Percentiles rank a stretch among this genome's conserved stretches.
These are phyloP conservation scores for Boletus insuetus DNA, from an alignment of 768 basidiomycete species.

Conservation along the genomic window DNA sequence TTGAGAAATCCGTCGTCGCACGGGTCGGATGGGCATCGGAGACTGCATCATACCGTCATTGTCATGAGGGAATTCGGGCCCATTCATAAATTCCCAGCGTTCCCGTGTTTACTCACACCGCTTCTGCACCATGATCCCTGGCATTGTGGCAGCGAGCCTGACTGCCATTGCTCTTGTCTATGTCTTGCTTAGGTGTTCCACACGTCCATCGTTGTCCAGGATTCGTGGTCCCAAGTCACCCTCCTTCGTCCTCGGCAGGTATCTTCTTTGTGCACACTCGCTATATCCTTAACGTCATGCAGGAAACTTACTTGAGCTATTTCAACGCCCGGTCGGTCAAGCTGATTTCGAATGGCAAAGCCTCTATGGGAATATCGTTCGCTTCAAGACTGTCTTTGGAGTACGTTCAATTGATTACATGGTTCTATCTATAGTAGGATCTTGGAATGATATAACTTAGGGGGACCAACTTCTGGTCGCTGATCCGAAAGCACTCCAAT, in stretches of 20 bases:
- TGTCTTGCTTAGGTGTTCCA: neutral
- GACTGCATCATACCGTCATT: neutral
- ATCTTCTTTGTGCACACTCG: neutral
- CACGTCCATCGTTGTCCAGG: constrained; percentile 9
- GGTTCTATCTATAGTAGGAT: neutral
- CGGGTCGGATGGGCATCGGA: neutral
- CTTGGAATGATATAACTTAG: constrained; percentile 20
- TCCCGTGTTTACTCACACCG: neutral
- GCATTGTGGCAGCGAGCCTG: neutral
- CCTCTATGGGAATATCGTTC: constrained; percentile 29
- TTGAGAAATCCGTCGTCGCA: constrained; percentile 1
- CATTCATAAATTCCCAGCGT: constrained; percentile 1
- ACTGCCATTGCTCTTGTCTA: constrained; percentile 9
- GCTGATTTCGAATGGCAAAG: constrained; percentile 32
- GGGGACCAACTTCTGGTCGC: constrained; percentile 44
- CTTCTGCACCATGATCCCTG: constrained; percentile 9
- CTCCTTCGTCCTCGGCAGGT: constrained; percentile 22
- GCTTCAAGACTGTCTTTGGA: constrained; percentile 28
- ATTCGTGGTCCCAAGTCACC: constrained; percentile 21
- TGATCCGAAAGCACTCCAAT: constrained; percentile 45
- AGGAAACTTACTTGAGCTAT: constrained; percentile 32
- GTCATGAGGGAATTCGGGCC: constrained; percentile 4
- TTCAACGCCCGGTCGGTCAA: constrained; percentile 25
- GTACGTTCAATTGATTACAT: constrained; percentile 9
- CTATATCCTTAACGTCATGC: constrained; percentile 21